phyloP scores from a whole-genome alignment of 108 stramenopile genomes.

The Mayamaea pseudoterrestris region DNA sequence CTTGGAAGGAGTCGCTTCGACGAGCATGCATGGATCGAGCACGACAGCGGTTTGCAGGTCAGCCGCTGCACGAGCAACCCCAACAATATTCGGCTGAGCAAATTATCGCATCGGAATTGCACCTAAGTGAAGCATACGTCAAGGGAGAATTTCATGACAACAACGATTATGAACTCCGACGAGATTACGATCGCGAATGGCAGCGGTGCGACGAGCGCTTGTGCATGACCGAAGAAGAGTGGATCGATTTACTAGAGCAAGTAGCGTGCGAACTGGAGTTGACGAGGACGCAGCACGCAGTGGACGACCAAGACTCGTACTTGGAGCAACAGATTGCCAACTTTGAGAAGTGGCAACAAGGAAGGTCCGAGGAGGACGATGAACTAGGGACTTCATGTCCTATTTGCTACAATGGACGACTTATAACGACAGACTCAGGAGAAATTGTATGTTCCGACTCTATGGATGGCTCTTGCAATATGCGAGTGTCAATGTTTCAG shows the following conservation, averaged over 20 bases:
- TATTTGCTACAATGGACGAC: neutral
- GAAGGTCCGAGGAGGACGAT: neutral
- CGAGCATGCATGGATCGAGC: neutral
- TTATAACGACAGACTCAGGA: neutral
- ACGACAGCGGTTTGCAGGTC: neutral
- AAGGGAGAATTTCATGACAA: neutral
- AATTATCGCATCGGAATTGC: neutral
- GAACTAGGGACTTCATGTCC: neutral
- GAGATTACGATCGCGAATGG: neutral
- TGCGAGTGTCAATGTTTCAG: neutral
- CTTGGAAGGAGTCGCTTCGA: neutral
- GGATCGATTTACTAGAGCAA: neutral
- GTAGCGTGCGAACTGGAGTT: slow-evolving; percentile 1
- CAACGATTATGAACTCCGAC: neutral
- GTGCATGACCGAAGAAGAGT: slow-evolving; percentile 1
- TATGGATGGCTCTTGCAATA: neutral
- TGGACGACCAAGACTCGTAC: neutral
- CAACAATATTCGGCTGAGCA: too few species aligned
- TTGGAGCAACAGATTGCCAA: neutral
- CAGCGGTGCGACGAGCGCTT: neutral
- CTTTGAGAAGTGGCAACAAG: neutral
- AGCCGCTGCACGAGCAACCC: too few species aligned
- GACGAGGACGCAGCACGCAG: neutral
- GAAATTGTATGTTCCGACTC: neutral
- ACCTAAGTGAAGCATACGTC: neutral